Percentiles rank a stretch among this genome's conserved stretches.
Evolutionary conservation across 257 asterid species (phyloP).

Genomic region (Echites panduratus): DNA sequence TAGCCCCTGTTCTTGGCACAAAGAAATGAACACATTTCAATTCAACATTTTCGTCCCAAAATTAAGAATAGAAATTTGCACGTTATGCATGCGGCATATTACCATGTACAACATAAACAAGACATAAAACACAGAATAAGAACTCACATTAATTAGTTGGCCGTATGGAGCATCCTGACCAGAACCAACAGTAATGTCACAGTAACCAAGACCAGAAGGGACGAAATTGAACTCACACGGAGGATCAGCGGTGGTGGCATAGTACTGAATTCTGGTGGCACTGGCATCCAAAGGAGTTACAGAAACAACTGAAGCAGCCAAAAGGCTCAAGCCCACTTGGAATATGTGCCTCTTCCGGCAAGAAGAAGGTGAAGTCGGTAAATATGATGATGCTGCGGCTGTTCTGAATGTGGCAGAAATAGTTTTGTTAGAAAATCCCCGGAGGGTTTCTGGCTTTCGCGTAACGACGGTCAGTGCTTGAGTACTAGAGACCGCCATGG

Average conservation of each 20-base stretch:
- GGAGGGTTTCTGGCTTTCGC: conserved; percentile 36
- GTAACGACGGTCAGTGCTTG: conserved; percentile 35
- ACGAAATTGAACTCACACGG: conserved; percentile 69
- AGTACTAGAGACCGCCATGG: conserved; percentile 68
- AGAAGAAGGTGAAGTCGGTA: conserved; percentile 11
- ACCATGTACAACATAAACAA: background rate
- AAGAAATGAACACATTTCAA: background rate
- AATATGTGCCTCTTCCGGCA: conserved; percentile 34
- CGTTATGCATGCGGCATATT: background rate
- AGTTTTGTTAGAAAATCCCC: conserved; percentile 15
- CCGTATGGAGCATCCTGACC: conserved; percentile 70
- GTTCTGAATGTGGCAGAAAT: conserved; percentile 25
- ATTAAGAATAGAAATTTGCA: background rate
- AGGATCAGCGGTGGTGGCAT: conserved; percentile 78
- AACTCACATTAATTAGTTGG: conserved; percentile 64
- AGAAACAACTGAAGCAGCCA: conserved; percentile 62
- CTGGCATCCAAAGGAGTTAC: conserved; percentile 61
- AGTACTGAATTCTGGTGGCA: conserved; percentile 83
- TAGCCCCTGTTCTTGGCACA: background rate
- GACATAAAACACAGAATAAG: background rate
- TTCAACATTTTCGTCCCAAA: background rate
- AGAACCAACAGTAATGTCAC: conserved; percentile 67
- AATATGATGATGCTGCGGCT: conserved; percentile 23
- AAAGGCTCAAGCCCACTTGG: conserved; percentile 56
- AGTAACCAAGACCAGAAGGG: conserved; percentile 79